These are phyloP conservation scores for Solanum megistacrolobum DNA, from an alignment of 257 asterid genomes.

Conservation along the genomic window DNA sequence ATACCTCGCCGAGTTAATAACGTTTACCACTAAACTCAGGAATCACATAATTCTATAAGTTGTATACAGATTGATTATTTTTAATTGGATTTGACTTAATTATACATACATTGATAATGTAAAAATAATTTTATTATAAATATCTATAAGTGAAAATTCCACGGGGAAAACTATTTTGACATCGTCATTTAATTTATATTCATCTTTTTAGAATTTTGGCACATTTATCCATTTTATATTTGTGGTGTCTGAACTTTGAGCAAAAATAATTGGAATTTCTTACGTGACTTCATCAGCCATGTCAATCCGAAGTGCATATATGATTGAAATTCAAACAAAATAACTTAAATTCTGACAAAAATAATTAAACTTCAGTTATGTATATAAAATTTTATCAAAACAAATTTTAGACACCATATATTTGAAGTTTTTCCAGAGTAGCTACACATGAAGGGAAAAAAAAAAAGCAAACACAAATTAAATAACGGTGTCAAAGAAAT, in stretches of 20 bases:
- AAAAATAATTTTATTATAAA: neutral
- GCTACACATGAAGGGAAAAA: no score
- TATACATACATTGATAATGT: no score
- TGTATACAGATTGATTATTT: neutral
- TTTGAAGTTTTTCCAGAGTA: no score
- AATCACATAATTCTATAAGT: neutral
- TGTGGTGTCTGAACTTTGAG: neutral
- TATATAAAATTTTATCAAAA: no score
- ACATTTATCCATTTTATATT: neutral
- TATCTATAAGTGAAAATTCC: neutral
- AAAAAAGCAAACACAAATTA: no score
- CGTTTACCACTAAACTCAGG: neutral
- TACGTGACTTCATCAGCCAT: no score
- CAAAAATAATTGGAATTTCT: fast-evolving
- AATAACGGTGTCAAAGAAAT: no score
- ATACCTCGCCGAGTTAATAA: neutral
- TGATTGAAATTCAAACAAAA: neutral
- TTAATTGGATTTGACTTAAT: no score
- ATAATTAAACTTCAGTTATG: neutral
- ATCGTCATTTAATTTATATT: neutral
- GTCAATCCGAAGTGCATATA: no score
- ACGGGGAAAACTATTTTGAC: neutral
- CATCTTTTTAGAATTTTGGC: neutral
- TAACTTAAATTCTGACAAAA: neutral
- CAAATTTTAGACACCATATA: no score